Evolutionary conservation across 2,329 filamentous ascomycete genomes (phyloP).

Genomic region (Pestalotiopsis fici): DNA sequence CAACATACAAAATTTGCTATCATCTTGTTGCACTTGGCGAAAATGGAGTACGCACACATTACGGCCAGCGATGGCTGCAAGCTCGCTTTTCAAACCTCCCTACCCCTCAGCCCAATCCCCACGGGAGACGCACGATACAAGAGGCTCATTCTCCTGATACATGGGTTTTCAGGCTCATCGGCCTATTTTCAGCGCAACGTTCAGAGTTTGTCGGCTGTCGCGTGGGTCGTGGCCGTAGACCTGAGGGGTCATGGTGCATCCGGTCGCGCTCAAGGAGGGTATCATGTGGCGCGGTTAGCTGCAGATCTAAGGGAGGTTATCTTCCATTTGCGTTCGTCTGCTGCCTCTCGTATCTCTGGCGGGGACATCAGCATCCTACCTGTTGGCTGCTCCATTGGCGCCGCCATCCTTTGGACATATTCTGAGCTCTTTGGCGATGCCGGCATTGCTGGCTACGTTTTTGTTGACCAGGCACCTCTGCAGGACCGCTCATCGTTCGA

Average conservation of each 20-base stretch:
- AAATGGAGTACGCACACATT: constrained; percentile 29
- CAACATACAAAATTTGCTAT: neutral
- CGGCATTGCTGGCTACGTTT: constrained; percentile 33
- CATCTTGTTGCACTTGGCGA: neutral
- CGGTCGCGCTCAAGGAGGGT: constrained; percentile 31
- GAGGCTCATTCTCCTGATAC: constrained; percentile 35
- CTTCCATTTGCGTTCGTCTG: constrained; percentile 20
- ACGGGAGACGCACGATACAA: constrained; percentile 12
- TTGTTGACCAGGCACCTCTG: constrained; percentile 42
- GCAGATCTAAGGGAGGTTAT: constrained; percentile 34
- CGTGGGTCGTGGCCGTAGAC: constrained; percentile 40
- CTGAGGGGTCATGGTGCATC: constrained; percentile 39
- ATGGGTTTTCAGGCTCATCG: constrained; percentile 42
- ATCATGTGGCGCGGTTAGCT: constrained; percentile 41
- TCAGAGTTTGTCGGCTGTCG: constrained; percentile 20
- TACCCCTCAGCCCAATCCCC: constrained; percentile 19
- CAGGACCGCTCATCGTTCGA: constrained; percentile 35
- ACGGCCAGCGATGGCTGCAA: constrained; percentile 33
- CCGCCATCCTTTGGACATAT: constrained; percentile 41
- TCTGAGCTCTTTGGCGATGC: constrained; percentile 35
- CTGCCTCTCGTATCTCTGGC: neutral
- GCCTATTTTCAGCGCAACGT: constrained; percentile 38
- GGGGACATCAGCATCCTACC: constrained; percentile 24
- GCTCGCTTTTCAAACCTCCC: constrained; percentile 36
- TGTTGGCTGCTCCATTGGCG: constrained; percentile 41